These are phyloP conservation scores for Syzygium malaccense DNA, from an alignment of 441 rosid genomes.

Conservation along the genomic window DNA sequence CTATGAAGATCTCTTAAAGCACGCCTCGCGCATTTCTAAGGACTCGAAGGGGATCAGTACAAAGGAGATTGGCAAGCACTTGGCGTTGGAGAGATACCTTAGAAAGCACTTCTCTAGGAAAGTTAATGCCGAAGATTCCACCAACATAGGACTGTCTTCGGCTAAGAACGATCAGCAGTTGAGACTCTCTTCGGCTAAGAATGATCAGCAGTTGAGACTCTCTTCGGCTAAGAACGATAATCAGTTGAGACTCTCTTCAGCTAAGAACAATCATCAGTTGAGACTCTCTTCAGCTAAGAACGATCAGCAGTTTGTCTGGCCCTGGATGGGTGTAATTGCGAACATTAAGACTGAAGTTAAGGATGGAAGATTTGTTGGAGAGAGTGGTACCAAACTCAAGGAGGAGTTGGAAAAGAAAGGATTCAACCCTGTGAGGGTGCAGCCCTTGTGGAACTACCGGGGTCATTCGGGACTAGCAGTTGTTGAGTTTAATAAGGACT, in stretches of 20 bases:
- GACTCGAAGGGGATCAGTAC: conserved; percentile 12
- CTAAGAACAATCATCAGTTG: background rate
- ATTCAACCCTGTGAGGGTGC: conserved; percentile 46
- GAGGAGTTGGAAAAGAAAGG: conserved; percentile 44
- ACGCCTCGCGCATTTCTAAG: conserved; percentile 22
- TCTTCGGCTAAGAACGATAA: background rate
- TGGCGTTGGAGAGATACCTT: conserved; percentile 39
- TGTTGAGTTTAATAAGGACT: conserved; percentile 50
- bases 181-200: background rate
- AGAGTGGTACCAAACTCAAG: conserved; percentile 42
- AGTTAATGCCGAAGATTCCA: background rate
- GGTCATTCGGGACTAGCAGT: conserved; percentile 63
- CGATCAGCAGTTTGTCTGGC: conserved; percentile 42
- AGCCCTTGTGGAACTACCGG: conserved; percentile 40
- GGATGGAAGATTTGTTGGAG: conserved; percentile 25
- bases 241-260: background rate
- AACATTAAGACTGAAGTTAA: conserved; percentile 29
- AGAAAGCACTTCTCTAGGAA: conserved; percentile 13
- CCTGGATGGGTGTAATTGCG: conserved; percentile 64
- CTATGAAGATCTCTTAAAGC: conserved; percentile 29
- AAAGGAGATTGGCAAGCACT: conserved; percentile 37
- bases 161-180: background rate
- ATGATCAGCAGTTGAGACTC: conserved; percentile 10
- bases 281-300: background rate
- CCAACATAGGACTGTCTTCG: background rate